Evolutionary conservation across 139 green algal genomes (phyloP).

Genomic region (Marvania coccoides): DNA sequence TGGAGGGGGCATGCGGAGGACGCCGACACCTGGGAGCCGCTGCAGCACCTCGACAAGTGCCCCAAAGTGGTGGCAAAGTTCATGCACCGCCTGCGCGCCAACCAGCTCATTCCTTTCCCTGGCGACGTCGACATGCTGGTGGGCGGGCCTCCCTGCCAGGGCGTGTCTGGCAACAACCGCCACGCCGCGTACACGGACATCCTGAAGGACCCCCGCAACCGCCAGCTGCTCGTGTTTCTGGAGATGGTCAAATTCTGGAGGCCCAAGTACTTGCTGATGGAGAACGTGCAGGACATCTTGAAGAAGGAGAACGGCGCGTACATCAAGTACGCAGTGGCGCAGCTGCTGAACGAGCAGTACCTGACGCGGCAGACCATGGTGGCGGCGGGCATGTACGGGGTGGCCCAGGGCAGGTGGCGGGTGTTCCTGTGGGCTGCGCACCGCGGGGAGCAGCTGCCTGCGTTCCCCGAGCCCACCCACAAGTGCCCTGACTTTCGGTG

Average conservation of each 20-base stretch:
- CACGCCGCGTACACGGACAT: slow-evolving; percentile 40
- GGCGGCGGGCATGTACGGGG: slow-evolving; percentile 48
- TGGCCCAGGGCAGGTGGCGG: slow-evolving; percentile 38
- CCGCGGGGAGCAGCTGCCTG: slow-evolving; percentile 48
- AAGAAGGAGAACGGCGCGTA: slow-evolving; percentile 56
- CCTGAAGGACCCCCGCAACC: slow-evolving; percentile 48
- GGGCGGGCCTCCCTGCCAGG: slow-evolving; percentile 74
- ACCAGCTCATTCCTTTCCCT: slow-evolving; percentile 24
- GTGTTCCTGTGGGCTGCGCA: slow-evolving; percentile 48
- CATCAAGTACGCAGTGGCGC: slow-evolving; percentile 45
- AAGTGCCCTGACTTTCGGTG: slow-evolving; percentile 8
- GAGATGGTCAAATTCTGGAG: slow-evolving; percentile 43
- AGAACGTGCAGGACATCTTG: slow-evolving; percentile 67
- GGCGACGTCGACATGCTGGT: slow-evolving; percentile 63
- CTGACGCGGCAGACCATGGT: slow-evolving; percentile 37
- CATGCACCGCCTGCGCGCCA: neutral
- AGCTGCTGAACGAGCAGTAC: slow-evolving; percentile 47
- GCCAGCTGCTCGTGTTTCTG: slow-evolving; percentile 49
- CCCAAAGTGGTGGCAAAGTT: neutral
- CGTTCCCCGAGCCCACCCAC: slow-evolving; percentile 50
- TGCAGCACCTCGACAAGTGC: neutral
- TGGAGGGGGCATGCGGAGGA: slow-evolving; percentile 10
- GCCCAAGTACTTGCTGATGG: slow-evolving; percentile 58
- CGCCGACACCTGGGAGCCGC: neutral
- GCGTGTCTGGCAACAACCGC: slow-evolving; percentile 65